Evolutionary conservation across 345 rosid species (phyloP), one percentile per base, ranked within the genome.

Genomic region (Combretum micranthum): DNA sequence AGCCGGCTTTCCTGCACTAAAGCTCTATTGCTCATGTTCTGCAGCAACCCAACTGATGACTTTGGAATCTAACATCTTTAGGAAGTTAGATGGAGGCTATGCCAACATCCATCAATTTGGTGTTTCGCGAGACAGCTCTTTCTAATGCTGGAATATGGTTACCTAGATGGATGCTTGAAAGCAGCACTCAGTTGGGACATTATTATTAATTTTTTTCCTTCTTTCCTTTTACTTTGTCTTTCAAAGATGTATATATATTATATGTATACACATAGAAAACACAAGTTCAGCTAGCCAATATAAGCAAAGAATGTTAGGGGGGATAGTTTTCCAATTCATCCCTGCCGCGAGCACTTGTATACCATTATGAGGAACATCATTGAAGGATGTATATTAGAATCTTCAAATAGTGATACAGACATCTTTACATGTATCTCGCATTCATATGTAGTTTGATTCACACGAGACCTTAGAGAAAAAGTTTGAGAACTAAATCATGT

Each of bases 281-380:
- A 43, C 61, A 57, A 51, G 37, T n/a, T 57, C 22, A 20, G 21
- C 54, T 26, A 51, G 20, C 26, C 26, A 20, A 4, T 13, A 14
- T 19, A 20, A 51, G 54, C 12, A 21, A 47, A 12, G 47, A n/a
- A 22, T 47, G 21, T 15, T 58, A 22, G 53, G 32, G 12, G 62
- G 62, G 62, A 58, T 58, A 52, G 51, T 47, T 58, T 58, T 47
- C 21, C 53, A 12, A 25, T 58, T 58, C 62, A 47, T 58, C 62
- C 62, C 62, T 58, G 52, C 26, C 18, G 23, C 45, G 9, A 32
- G 46, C 51, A 32, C 37, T 58, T 47, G 62, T 21, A 45, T 18
- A 46, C 62, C 51, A 58, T 12, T 22, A 5, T 20, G 42, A 12
- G 48, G 32, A 52, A n/a, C 46, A n/a, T 32, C 39, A 32, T 32